Conservation (phyloP, 345 rosid genomes). For the Conringia planisiliqua region DNA sequence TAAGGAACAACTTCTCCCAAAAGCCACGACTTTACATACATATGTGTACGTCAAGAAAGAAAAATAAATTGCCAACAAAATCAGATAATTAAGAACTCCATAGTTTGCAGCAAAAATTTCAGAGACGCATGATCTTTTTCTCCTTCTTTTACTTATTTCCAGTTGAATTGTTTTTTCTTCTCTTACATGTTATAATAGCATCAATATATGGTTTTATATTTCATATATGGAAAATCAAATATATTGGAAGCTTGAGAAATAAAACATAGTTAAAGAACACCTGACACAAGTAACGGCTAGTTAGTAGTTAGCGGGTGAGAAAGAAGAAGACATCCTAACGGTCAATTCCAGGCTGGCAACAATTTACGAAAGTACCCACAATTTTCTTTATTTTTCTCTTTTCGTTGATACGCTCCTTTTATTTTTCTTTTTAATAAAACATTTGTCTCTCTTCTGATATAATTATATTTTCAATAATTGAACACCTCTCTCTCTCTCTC, state of each 20-base stretch:
- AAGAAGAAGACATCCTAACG: constrained; percentile 29
- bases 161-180: neutral
- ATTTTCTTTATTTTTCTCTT: neutral
- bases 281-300: constrained; percentile 37
- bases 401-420: constrained; percentile 22
- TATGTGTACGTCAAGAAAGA: too few relatives aligned
- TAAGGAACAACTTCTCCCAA: too few relatives aligned
- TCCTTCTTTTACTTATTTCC: neutral
- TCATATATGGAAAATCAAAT: neutral
- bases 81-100: too few relatives aligned
- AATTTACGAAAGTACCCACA: constrained; percentile 1
- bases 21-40: too few relatives aligned
- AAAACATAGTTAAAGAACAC: constrained; percentile 11
- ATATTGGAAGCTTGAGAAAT: neutral
- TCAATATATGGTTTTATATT: neutral
- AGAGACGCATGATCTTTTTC: neutral
- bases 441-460: constrained; percentile 16
- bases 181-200: neutral
- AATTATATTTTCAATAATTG: constrained; percentile 24
- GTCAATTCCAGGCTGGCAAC: constrained; percentile 30
- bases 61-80: too few relatives aligned
- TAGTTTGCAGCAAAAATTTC: too few relatives aligned
- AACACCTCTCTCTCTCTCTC: neutral
- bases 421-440: neutral
- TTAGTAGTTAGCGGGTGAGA: constrained; percentile 21